These are phyloP conservation scores for Pulveroboletus frians DNA, from an alignment of 768 basidiomycete species.

Conservation along the genomic window DNA sequence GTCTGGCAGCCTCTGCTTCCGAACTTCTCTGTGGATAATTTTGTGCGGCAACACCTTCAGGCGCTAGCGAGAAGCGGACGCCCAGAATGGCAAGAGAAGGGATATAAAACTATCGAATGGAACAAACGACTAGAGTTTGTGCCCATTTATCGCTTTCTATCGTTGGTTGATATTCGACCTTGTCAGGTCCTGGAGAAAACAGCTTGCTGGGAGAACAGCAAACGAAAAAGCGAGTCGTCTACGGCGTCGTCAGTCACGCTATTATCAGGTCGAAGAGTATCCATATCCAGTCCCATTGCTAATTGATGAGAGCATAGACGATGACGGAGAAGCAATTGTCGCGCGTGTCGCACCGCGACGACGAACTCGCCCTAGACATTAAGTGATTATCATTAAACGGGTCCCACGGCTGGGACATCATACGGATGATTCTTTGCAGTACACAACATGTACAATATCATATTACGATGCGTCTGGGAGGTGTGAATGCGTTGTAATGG, in stretches of 20 bases:
- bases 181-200: conserved; percentile 29
- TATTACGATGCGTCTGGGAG: background rate
- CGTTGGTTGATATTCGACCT: background rate
- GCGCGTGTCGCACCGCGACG: conserved; percentile 11
- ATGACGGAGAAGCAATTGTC: background rate
- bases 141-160: background rate
- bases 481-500: background rate
- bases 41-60: conserved; percentile 54
- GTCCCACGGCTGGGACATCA: background rate
- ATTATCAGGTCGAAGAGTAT: conserved; percentile 11
- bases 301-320: conserved; percentile 3
- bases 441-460: conserved; percentile 2
- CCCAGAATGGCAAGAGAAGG: conserved; percentile 50
- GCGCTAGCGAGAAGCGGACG: conserved; percentile 42
- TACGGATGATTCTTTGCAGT: background rate
- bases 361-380: conserved; percentile 16
- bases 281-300: conserved; percentile 2
- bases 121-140: conserved; percentile 49
- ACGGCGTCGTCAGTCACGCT: conserved; percentile 12
- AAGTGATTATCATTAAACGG: background rate
- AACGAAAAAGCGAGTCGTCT: conserved; percentile 17
- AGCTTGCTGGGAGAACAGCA: conserved; percentile 8
- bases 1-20: conserved; percentile 48
- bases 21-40: conserved; percentile 57
- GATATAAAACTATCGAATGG: conserved; percentile 49